Evolutionary conservation across 1,139 yeast species (phyloP).

Genomic region (Yamadazyma triangularis): DNA sequence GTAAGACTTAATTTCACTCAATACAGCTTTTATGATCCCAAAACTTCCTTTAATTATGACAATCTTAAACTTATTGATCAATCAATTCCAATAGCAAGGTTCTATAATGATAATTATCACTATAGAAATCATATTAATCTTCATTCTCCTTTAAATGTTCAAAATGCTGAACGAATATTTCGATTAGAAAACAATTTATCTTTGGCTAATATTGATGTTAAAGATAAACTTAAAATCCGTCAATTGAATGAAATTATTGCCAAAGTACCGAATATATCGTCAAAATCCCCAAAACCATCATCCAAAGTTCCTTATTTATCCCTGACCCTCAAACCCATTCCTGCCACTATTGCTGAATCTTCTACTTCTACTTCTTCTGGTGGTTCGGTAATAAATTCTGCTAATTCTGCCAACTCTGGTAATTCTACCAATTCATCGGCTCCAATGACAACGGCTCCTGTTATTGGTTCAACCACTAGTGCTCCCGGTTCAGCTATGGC

Average conservation of each 20-base stretch:
- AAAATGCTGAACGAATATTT: conserved; percentile 29
- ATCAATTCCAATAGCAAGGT: conserved; percentile 38
- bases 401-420: background rate
- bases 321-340: conserved; percentile 1
- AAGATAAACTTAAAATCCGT: background rate
- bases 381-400: background rate
- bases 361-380: background rate
- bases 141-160: conserved; percentile 27
- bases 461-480: background rate
- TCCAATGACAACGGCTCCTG: background rate
- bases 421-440: background rate
- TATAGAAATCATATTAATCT: conserved; percentile 31
- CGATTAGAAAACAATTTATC: conserved; percentile 15
- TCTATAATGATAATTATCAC: conserved; percentile 29
- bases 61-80: conserved; percentile 30
- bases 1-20: conserved; percentile 43
- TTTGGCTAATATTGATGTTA: background rate
- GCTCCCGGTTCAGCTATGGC: conserved; percentile 1
- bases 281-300: background rate
- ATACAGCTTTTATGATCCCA: conserved; percentile 38
- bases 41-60: conserved; percentile 7
- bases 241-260: background rate
- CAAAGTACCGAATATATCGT: background rate
- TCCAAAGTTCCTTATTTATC: background rate
- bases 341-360: conserved; percentile 6